Percentiles rank a stretch among this genome's conserved stretches.
Conservation (phyloP, 345 rosid species). For the Lepidium didymum region DNA sequence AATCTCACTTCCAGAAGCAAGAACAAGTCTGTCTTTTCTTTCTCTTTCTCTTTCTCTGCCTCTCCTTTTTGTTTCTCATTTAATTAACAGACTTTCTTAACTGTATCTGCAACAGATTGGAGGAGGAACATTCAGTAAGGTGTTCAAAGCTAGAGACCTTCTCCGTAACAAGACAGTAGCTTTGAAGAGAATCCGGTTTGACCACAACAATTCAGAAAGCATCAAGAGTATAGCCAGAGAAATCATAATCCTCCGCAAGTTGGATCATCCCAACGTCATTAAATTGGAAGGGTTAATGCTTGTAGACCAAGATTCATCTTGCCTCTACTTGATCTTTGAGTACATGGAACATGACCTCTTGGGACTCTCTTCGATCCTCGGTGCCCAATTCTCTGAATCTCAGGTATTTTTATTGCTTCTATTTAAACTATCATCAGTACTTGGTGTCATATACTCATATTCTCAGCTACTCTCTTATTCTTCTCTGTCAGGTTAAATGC, state of each 20-base stretch:
- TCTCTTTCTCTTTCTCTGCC: neutral
- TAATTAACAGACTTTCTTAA: neutral
- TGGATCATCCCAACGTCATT: slow-evolving; percentile 83
- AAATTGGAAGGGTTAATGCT: slow-evolving; percentile 83
- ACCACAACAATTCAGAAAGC: slow-evolving; percentile 62
- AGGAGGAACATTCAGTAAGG: slow-evolving; percentile 87
- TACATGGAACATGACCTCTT: slow-evolving; percentile 97
- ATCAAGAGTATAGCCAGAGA: slow-evolving; percentile 84
- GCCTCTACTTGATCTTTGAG: slow-evolving; percentile 78
- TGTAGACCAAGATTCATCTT: slow-evolving; percentile 42
- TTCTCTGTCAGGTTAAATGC: slow-evolving; percentile 62
- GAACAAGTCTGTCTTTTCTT: slow-evolving; percentile 45
- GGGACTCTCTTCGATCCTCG: slow-evolving; percentile 71
- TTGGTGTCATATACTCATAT: slow-evolving; percentile 60
- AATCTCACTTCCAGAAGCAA: slow-evolving; percentile 66
- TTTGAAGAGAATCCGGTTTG: slow-evolving; percentile 65
- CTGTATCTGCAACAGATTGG: slow-evolving; percentile 65
- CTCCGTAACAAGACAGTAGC: slow-evolving; percentile 61
- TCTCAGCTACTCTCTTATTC: slow-evolving; percentile 45
- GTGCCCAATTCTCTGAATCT: slow-evolving; percentile 61
- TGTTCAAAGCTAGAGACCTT: slow-evolving; percentile 75
- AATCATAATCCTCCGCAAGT: slow-evolving; percentile 63
- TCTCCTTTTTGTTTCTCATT: neutral
- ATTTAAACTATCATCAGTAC: slow-evolving; percentile 43
- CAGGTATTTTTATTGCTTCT: slow-evolving; percentile 45